Conservation (phyloP, 2,329 filamentous ascomycete species). For the Sporothrix pallida region DNA sequence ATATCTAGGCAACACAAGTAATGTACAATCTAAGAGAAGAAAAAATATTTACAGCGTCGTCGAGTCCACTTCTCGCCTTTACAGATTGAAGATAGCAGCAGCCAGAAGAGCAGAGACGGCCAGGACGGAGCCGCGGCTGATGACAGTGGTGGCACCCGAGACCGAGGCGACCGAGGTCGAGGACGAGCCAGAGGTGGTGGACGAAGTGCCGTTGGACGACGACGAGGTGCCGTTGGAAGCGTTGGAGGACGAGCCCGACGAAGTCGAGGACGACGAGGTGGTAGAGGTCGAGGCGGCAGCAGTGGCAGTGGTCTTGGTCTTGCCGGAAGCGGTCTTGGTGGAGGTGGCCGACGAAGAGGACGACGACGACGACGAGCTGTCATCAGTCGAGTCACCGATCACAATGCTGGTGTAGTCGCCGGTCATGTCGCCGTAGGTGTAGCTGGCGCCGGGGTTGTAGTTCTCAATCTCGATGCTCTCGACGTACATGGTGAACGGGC, state of each 20-base stretch:
- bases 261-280: not conserved
- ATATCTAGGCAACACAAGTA: conserved; percentile 15
- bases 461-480: conserved; percentile 34
- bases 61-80: not conserved
- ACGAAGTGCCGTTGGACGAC: conserved; percentile 12
- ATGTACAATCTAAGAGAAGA: not conserved
- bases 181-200: not conserved
- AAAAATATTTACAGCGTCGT: not conserved
- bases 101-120: conserved; percentile 16
- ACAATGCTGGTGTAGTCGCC: conserved; percentile 34
- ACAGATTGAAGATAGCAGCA: conserved; percentile 17
- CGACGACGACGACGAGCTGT: not conserved
- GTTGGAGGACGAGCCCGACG: not conserved
- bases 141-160: conserved; percentile 1
- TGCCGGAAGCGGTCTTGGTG: not conserved
- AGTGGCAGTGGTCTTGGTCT: conserved; percentile 4
- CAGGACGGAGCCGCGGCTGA: not conserved
- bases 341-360: not conserved
- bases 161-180: not conserved
- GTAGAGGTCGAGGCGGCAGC: not conserved
- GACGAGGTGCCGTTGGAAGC: conserved; percentile 12
- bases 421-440: conserved; percentile 33
- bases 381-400: not conserved
- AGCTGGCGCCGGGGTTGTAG: conserved; percentile 30
- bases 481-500: conserved; percentile 35